These are phyloP conservation scores for Chimonanthus salicifolius DNA, from an alignment of 164 flowering plant species.

Conservation along the genomic window DNA sequence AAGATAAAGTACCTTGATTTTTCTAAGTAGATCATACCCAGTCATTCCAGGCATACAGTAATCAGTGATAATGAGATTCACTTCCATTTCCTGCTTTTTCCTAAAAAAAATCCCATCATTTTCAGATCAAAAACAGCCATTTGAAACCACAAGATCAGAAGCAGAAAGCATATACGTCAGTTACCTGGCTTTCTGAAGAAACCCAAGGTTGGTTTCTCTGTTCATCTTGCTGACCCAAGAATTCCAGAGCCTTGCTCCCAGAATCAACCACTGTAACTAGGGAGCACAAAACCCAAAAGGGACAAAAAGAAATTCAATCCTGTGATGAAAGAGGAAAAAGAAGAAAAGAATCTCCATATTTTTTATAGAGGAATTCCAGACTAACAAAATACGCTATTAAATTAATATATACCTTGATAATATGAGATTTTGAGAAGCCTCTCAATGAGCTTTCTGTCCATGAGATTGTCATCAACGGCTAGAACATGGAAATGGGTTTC, in stretches of 20 bases:
- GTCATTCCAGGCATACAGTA: conserved; percentile 54
- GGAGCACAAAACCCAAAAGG: conserved; percentile 4
- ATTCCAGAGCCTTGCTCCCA: conserved; percentile 39
- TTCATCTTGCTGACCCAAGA: conserved; percentile 24
- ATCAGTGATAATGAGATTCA: conserved; percentile 41
- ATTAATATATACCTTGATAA: conserved; percentile 24
- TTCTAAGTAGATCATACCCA: conserved; percentile 41
- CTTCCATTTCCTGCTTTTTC: conserved; percentile 25
- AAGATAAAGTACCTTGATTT: conserved; percentile 28
- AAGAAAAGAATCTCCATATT: neutral
- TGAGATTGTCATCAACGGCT: conserved; percentile 72
- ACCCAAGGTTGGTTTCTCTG: conserved; percentile 12
- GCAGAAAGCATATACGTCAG: neutral
- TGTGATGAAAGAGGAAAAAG: too few relatives aligned
- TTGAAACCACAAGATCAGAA: neutral
- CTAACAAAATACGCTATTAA: too few relatives aligned
- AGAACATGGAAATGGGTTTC: conserved; percentile 52
- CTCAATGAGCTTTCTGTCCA: conserved; percentile 65
- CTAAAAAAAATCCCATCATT: neutral
- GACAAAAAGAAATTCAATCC: neutral
- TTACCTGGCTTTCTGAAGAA: neutral
- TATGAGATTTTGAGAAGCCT: conserved; percentile 65
- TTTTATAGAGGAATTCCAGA: too few relatives aligned
- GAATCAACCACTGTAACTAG: conserved; percentile 44
- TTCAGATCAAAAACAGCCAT: neutral